Percentiles rank a stretch among this genome's conserved stretches.
phyloP scores from a whole-genome alignment of 148 eudicot genomes.

The Arctostaphylos glauca region DNA sequence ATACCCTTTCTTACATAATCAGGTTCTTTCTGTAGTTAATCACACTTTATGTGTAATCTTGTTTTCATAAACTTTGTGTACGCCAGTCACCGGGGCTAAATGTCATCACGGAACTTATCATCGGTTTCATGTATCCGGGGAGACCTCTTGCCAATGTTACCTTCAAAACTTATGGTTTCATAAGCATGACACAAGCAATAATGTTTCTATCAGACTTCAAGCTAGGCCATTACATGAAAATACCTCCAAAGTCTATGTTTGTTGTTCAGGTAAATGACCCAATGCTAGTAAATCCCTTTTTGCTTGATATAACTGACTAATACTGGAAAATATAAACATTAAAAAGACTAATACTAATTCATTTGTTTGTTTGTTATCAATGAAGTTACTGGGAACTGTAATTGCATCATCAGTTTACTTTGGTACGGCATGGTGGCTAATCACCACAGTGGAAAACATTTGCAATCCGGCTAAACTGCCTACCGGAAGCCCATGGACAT shows the following conservation, averaged over 20 bases:
- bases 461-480: slow-evolving; percentile 33
- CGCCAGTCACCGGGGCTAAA: slow-evolving; percentile 40
- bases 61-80: neutral
- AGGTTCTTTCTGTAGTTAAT: neutral
- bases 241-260: slow-evolving; percentile 53
- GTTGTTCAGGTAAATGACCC: slow-evolving; percentile 34
- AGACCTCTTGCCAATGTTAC: slow-evolving; percentile 45
- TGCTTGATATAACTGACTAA: neutral
- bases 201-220: slow-evolving; percentile 47
- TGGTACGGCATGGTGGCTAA: slow-evolving; percentile 51
- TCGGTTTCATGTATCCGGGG: slow-evolving; percentile 48
- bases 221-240: slow-evolving; percentile 52
- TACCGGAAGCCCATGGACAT: slow-evolving; percentile 53
- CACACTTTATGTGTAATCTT: neutral
- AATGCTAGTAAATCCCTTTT: neutral
- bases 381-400: slow-evolving; percentile 43
- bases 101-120: slow-evolving; percentile 45
- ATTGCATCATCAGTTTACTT: slow-evolving; percentile 42
- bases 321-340: neutral
- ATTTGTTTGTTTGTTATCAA: neutral
- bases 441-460: slow-evolving; percentile 31
- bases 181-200: slow-evolving; percentile 47
- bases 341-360: neutral
- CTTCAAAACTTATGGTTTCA: slow-evolving; percentile 44
- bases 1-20: neutral